These are phyloP conservation scores for Coleophoma eucalyptorum DNA, from an alignment of 2,329 filamentous ascomycete species.

Conservation along the genomic window DNA sequence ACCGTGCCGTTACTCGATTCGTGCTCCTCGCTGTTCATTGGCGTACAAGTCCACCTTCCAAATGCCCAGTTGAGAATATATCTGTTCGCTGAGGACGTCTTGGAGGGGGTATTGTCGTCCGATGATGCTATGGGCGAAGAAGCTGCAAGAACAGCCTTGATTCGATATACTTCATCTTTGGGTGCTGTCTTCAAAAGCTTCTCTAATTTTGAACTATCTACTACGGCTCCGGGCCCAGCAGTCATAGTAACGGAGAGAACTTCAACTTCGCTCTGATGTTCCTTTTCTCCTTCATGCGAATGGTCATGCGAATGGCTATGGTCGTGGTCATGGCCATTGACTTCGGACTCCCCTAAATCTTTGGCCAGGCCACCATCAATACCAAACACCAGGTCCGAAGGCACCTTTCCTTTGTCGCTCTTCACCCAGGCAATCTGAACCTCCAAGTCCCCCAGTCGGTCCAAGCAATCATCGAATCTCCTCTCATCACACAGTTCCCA, in stretches of 20 bases:
- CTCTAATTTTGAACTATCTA: constrained; percentile 60
- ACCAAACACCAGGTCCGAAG: constrained; percentile 77
- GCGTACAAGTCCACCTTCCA: constrained; percentile 88
- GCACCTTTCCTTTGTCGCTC: constrained; percentile 76
- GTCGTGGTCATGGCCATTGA: constrained; percentile 11
- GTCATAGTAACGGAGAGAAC: constrained; percentile 78
- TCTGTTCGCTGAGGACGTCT: constrained; percentile 36
- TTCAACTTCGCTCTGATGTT: constrained; percentile 82
- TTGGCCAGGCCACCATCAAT: constrained; percentile 77
- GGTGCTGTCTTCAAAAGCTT: constrained; percentile 68
- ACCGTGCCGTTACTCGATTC: constrained; percentile 49
- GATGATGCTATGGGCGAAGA: constrained; percentile 44
- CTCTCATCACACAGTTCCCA: constrained; percentile 62
- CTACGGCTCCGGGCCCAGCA: constrained; percentile 32
- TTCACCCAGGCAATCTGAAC: constrained; percentile 73
- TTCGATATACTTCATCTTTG: constrained; percentile 93
- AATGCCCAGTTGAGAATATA: constrained; percentile 99
- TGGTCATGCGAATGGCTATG: constrained; percentile 23
- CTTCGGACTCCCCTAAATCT: constrained; percentile 39
- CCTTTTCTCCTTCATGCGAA: constrained; percentile 38
- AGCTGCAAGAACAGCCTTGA: constrained; percentile 67
- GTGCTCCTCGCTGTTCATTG: constrained; percentile 49
- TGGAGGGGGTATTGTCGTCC: constrained; percentile 38
- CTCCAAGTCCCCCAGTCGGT: constrained; percentile 64
- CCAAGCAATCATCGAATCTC: constrained; percentile 60